Conservation (phyloP, 2,329 filamentous ascomycete genomes). For the Lecanosticta acicola region DNA sequence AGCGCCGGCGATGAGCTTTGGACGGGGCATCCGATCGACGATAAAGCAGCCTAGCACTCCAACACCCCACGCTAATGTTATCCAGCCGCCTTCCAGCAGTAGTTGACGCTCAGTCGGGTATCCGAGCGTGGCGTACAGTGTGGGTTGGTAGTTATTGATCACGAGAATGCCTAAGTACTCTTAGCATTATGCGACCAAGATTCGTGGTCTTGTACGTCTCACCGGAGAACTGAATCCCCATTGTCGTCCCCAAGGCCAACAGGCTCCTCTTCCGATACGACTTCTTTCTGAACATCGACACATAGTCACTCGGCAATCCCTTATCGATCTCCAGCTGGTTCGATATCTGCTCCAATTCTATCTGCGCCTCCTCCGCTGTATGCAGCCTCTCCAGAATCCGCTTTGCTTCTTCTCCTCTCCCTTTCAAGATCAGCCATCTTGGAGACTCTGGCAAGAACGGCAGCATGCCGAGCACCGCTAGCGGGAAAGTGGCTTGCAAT, state of each 20-base stretch:
- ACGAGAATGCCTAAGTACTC: neutral
- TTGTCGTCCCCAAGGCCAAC: constrained; percentile 3
- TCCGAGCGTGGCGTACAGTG: constrained; percentile 5
- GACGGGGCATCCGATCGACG: constrained; percentile 2
- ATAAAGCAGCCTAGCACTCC: constrained; percentile 4
- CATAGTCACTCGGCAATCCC: constrained; percentile 1
- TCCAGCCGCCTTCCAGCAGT: constrained; percentile 3
- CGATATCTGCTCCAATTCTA: constrained; percentile 3
- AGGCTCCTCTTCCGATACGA: constrained; percentile 4
- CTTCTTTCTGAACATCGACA: constrained; percentile 5
- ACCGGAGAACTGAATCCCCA: constrained; percentile 5
- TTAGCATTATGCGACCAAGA: neutral
- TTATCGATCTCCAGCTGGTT: constrained; percentile 1
- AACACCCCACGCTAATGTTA: constrained; percentile 4
- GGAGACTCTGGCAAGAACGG: constrained; percentile 5
- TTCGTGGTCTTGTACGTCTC: neutral
- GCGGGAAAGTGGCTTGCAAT: constrained; percentile 1
- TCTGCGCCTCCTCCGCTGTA: neutral
- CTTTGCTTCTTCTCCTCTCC: neutral
- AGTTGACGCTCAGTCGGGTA: constrained; percentile 3
- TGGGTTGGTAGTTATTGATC: constrained; percentile 6
- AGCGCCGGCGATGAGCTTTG: constrained; percentile 2
- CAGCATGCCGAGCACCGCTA: constrained; percentile 1
- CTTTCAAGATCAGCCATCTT: constrained; percentile 4
- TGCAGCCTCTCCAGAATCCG: constrained; percentile 2